A percentile compares a stretch with the other conserved stretches of the same genome.
Conservation (phyloP, 805 yeast species). For the Yueomyces sp. region DNA sequence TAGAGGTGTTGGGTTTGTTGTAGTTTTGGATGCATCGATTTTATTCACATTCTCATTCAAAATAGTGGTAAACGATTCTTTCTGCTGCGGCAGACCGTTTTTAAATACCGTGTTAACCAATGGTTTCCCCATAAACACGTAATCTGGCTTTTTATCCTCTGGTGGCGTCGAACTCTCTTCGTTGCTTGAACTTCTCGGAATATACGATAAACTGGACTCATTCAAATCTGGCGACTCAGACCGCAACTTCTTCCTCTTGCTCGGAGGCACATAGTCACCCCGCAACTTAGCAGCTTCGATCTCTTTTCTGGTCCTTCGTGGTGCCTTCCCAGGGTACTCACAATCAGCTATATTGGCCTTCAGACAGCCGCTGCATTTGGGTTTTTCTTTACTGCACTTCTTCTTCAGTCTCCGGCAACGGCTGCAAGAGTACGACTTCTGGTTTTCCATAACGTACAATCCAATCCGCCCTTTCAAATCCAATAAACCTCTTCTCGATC, state of each 20-base stretch:
- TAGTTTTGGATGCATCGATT: not conserved
- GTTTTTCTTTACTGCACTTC: conserved; percentile 33
- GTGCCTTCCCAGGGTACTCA: conserved; percentile 31
- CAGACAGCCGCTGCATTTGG: conserved; percentile 31
- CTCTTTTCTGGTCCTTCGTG: conserved; percentile 27
- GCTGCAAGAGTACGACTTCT: conserved; percentile 28
- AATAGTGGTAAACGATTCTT: not conserved
- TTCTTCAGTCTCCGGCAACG: conserved; percentile 37
- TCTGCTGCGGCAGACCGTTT: not conserved
- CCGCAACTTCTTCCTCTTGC: conserved; percentile 2
- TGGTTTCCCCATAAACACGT: not conserved
- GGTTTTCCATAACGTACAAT: not conserved
- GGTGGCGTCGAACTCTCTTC: not conserved
- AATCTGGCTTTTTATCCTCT: not conserved
- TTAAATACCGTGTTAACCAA: not conserved
- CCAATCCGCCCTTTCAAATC: too few species aligned
- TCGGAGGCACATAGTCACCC: conserved; percentile 13
- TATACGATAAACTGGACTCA: not conserved
- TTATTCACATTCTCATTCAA: too few species aligned
- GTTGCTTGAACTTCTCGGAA: not conserved
- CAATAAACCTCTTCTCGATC: too few species aligned
- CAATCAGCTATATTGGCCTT: conserved; percentile 26
- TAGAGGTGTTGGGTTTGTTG: not conserved
- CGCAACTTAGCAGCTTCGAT: conserved; percentile 12
- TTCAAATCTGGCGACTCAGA: not conserved